Conservation (phyloP, 495 filamentous ascomycete genomes). For the Lophiotrema nucula region DNA sequence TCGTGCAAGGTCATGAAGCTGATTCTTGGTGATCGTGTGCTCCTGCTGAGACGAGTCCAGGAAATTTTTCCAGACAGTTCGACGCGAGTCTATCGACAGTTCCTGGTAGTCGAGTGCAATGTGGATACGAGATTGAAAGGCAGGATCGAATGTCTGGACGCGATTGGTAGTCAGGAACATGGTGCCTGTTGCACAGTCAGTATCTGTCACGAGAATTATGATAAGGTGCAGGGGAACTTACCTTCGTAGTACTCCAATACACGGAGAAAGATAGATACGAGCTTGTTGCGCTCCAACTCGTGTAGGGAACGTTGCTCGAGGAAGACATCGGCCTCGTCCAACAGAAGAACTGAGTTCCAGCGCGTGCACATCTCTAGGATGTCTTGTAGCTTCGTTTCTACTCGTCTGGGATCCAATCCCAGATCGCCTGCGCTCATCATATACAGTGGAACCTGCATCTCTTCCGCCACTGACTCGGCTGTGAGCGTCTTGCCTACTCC, state of each 20-base stretch:
- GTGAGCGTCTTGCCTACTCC: slow-evolving; percentile 46
- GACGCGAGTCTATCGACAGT: slow-evolving; percentile 36
- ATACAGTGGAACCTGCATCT: slow-evolving; percentile 44
- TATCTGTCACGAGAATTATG: slow-evolving; percentile 43
- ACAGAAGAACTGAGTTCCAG: slow-evolving; percentile 50
- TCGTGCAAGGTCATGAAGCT: slow-evolving; percentile 45
- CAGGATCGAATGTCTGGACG: slow-evolving; percentile 42
- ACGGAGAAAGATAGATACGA: slow-evolving; percentile 50
- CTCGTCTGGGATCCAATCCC: slow-evolving; percentile 37
- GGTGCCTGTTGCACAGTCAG: slow-evolving; percentile 39
- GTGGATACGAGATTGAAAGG: slow-evolving; percentile 46
- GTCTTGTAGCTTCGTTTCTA: slow-evolving; percentile 42
- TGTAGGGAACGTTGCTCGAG: slow-evolving; percentile 49
- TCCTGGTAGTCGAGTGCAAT: slow-evolving; percentile 45
- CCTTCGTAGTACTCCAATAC: slow-evolving; percentile 60
- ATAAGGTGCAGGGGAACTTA: slow-evolving; percentile 35
- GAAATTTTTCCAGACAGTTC: slow-evolving; percentile 50
- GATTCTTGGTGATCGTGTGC: slow-evolving; percentile 42
- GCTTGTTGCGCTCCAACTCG: slow-evolving; percentile 44
- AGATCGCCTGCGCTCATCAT: slow-evolving; percentile 45
- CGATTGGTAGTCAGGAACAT: slow-evolving; percentile 44
- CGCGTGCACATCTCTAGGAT: slow-evolving; percentile 44
- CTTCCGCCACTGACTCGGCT: slow-evolving; percentile 43
- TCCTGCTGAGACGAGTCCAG: slow-evolving; percentile 33
- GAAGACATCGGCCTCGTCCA: slow-evolving; percentile 71